Conservation (phyloP, 805 yeast genomes). For the Candida boidinii region DNA sequence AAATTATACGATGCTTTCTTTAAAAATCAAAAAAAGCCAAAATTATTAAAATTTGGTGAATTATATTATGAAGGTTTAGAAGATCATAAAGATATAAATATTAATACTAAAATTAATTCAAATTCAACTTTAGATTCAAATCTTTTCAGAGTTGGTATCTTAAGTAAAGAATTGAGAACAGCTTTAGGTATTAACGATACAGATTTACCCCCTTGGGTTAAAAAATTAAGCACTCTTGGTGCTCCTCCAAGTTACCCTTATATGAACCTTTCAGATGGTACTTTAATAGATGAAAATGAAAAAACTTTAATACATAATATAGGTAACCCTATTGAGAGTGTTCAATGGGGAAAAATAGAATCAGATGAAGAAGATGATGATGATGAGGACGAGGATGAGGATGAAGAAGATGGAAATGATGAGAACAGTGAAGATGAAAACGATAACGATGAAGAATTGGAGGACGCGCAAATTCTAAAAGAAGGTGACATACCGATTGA, state of each 20-base stretch:
- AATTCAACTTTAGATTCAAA: too few species aligned
- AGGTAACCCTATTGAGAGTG: conserved; percentile 18
- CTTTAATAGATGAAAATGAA: conserved; percentile 6
- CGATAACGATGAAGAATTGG: conserved; percentile 20
- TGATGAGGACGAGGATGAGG: conserved; percentile 20
- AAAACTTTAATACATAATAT: conserved; percentile 5
- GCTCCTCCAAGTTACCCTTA: conserved; percentile 78
- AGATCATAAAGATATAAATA: too few species aligned
- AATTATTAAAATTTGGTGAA: conserved; percentile 63
- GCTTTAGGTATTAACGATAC: conserved; percentile 54
- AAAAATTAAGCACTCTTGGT: conserved; percentile 59
- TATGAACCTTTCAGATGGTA: conserved; percentile 40
- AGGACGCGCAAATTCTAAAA: conserved; percentile 16
- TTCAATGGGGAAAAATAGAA: conserved; percentile 24
- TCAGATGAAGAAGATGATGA: conserved; percentile 27
- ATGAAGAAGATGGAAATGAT: conserved; percentile 15
- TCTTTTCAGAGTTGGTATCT: conserved; percentile 55
- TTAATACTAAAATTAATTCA: too few species aligned
- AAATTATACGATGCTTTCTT: conserved; percentile 82
- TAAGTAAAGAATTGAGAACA: conserved; percentile 50
- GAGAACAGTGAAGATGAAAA: conserved; percentile 16
- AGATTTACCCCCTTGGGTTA: conserved; percentile 73
- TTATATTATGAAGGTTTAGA: conserved; percentile 66
- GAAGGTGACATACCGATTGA: conserved; percentile 20
- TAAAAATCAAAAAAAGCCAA: conserved; percentile 69